Conservation (phyloP, 768 basidiomycete genomes). For the Calvatia gigantea region DNA sequence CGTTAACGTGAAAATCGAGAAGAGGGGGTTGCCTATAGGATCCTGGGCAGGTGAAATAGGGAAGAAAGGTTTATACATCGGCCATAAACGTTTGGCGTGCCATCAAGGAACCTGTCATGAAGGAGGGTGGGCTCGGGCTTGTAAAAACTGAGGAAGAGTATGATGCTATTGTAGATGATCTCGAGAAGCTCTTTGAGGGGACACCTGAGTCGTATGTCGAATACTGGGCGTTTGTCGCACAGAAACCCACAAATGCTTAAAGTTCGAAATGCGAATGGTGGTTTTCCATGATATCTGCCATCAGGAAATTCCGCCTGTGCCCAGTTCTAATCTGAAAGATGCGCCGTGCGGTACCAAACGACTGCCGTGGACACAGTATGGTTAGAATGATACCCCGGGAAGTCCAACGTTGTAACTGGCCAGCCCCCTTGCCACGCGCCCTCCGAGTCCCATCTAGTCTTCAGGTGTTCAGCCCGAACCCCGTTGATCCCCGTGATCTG, state of each 20-base stretch:
- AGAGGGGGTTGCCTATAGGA: neutral
- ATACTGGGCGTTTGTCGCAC: neutral
- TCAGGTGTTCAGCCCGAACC: too few species aligned
- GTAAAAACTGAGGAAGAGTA: slow-evolving; percentile 11
- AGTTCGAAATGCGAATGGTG: too few species aligned
- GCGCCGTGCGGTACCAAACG: too few species aligned
- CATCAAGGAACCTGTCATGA: slow-evolving; percentile 8
- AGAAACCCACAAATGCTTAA: neutral
- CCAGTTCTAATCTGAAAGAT: too few species aligned
- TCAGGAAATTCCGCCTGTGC: too few species aligned
- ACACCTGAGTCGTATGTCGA: slow-evolving; percentile 2
- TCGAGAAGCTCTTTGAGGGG: slow-evolving; percentile 5
- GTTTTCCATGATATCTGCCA: too few species aligned
- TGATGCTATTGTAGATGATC: slow-evolving; percentile 3
- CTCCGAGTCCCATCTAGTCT: too few species aligned
- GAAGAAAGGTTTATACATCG: neutral
- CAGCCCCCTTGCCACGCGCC: too few species aligned
- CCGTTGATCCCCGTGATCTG: too few species aligned
- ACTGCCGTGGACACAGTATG: too few species aligned
- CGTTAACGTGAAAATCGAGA: slow-evolving; percentile 5
- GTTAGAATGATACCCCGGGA: too few species aligned
- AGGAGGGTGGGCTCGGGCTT: slow-evolving; percentile 11
- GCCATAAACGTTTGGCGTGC: neutral
- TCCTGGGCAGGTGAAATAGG: neutral
- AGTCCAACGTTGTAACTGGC: too few species aligned